Percentiles rank a stretch among this genome's conserved stretches.
phyloP scores from a whole-genome alignment of 106 monocot genomes.

The Acorus gramineus region DNA sequence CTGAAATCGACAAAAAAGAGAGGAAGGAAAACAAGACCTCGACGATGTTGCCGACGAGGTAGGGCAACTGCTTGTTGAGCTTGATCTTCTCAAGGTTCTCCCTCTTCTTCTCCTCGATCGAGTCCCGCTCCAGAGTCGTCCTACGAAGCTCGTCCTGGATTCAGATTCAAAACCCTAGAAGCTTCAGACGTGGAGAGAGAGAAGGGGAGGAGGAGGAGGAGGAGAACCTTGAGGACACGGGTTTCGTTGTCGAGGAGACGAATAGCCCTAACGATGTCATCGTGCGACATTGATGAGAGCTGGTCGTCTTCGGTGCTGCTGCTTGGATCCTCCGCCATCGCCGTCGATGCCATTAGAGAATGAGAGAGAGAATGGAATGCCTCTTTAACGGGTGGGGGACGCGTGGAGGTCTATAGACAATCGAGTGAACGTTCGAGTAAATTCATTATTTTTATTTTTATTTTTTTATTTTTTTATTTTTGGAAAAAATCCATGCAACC shows the following conservation, averaged over 20 bases:
- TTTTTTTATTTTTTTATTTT: too few relatives aligned
- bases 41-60: slow-evolving; percentile 88
- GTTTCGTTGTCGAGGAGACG: slow-evolving; percentile 85
- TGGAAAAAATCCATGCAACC: too few relatives aligned
- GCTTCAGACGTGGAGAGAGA: too few relatives aligned
- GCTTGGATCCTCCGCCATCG: slow-evolving; percentile 26
- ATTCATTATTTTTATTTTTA: too few relatives aligned
- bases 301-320: slow-evolving; percentile 59
- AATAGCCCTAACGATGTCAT: slow-evolving; percentile 60
- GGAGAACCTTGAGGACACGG: slow-evolving; percentile 54
- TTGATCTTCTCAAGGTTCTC: slow-evolving; percentile 97
- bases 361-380: not conserved
- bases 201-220: too few relatives aligned
- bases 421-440: too few relatives aligned
- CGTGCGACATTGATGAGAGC: slow-evolving; percentile 66
- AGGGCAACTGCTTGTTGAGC: slow-evolving; percentile 86
- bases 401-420: too few relatives aligned
- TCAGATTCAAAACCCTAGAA: too few relatives aligned
- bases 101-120: slow-evolving; percentile 78
- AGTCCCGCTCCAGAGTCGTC: slow-evolving; percentile 60
- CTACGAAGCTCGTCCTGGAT: slow-evolving; percentile 74
- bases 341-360: slow-evolving; percentile 10
- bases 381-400: too few relatives aligned
- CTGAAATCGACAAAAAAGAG: not conserved
- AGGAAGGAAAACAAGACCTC: slow-evolving; percentile 35